Evolutionary conservation across 202 grass and related monocot species (phyloP).

Genomic region (Brachypodium distachyon): DNA sequence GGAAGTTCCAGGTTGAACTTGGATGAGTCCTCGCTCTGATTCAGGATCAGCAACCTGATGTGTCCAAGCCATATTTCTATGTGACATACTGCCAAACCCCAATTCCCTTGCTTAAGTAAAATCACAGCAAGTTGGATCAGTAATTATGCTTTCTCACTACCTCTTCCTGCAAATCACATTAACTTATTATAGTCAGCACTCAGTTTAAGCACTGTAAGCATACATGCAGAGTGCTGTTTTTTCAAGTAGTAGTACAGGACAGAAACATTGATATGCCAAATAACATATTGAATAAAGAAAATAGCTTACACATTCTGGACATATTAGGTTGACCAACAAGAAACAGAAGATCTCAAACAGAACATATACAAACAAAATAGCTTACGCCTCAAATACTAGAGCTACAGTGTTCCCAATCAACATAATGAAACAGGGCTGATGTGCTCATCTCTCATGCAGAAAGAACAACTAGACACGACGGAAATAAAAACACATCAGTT

Average conservation of each 20-base stretch:
- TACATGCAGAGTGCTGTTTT: slow-evolving; percentile 2
- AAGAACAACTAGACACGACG: neutral
- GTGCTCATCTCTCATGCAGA: neutral
- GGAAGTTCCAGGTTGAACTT: slow-evolving; percentile 25
- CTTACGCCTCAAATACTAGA: neutral
- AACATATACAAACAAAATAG: neutral
- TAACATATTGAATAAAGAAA: neutral
- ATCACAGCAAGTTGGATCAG: slow-evolving; percentile 4
- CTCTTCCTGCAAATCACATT: slow-evolving; percentile 27
- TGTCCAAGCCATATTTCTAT: slow-evolving; percentile 41
- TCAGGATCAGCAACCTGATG: slow-evolving; percentile 31
- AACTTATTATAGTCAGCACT: slow-evolving; percentile 16
- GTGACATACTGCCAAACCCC: slow-evolving; percentile 20
- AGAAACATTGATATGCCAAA: slow-evolving; percentile 1
- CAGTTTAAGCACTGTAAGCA: neutral
- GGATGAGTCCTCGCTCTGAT: slow-evolving; percentile 13
- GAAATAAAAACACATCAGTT: neutral
- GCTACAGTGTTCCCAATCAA: neutral
- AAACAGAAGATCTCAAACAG: neutral
- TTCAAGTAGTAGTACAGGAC: neutral
- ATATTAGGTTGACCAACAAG: neutral
- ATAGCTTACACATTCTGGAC: neutral
- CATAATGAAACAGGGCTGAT: neutral
- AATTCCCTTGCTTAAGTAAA: slow-evolving; percentile 6
- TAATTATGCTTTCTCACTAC: slow-evolving; percentile 31